Base-by-base conservation (phyloP, 2,329 filamentous ascomycete genomes). In the Talaromyces marneffei region DNA sequence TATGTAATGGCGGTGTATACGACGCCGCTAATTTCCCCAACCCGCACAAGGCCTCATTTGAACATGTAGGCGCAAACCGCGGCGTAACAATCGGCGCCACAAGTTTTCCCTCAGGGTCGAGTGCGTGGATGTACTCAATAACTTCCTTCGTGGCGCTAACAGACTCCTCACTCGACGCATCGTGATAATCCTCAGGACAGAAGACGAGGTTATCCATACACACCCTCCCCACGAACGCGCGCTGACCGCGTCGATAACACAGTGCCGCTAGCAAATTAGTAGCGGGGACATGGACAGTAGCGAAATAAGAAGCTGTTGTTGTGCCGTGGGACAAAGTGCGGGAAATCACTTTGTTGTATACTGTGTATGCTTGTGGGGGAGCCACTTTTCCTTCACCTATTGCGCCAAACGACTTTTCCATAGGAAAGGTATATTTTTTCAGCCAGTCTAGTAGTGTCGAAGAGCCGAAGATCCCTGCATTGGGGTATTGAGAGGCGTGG, bases 401-500 rank as follows among this genome's bases (percentile, higher is more conserved):
- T 16, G 44, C 27, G 6, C 81, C 77, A 63, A 97, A 85, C 9
- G 89, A 92, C 0, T 87, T 81, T 76, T 99, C 94, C 65, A 96
- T 84, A 0, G 94, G 94, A 71, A 97, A 99, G 0, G 94, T 99
- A 79, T 99, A 97, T 16, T 82, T 94, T 69, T 92, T 85, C 4
- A 99, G 82, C 94, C 94, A 99, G 76, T 94, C 89, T 14, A 99
- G 84, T 33, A 99, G 86, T 0, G 93, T 97, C 0, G 90, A 88
- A 66, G 92, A 94, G 70, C 94, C 94, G 72, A 97, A 97, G 65
- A 99, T 88, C 62, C 94, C 94, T 1, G 86, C 85, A 71, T 99
- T 99, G 62, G 93, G 92, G 70, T 96, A 97, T 78, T 99, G 94
- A 0, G 92, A 85, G 8, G 94, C 94, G 73, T 99, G 94, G 62